phyloP scores from a whole-genome alignment of 768 basidiomycete genomes.

The Termitomyces sp. region DNA sequence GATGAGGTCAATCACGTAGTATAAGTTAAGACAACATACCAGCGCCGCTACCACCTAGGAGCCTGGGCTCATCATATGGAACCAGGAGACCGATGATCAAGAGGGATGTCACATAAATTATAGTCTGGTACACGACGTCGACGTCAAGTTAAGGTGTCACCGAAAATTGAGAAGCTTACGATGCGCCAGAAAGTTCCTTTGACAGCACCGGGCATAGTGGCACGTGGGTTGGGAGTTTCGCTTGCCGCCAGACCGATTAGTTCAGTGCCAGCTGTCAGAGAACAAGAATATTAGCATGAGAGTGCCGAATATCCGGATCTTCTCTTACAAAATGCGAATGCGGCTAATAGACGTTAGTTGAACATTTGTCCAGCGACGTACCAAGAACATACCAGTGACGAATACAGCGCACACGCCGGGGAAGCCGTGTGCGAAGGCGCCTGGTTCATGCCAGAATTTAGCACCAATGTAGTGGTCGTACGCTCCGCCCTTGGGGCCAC shows the following conservation, averaged over 20 bases:
- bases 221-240: constrained; percentile 44
- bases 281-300: neutral
- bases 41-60: constrained; percentile 35
- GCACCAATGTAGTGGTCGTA: constrained; percentile 40
- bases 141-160: neutral
- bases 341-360: constrained; percentile 19
- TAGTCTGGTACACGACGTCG: constrained; percentile 25
- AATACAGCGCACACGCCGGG: constrained; percentile 44
- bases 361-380: neutral
- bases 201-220: constrained; percentile 41
- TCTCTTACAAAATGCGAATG: constrained; percentile 36
- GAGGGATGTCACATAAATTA: constrained; percentile 42
- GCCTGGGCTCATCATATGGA: constrained; percentile 33
- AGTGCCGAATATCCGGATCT: neutral
- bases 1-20: neutral
- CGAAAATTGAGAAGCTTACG: constrained; percentile 22
- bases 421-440: constrained; percentile 43
- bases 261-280: constrained; percentile 38
- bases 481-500: constrained; percentile 33
- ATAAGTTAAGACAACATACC: constrained; percentile 11
- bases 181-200: constrained; percentile 50
- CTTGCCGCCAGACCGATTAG: constrained; percentile 43
- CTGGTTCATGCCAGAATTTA: constrained; percentile 33
- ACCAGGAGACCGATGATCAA: constrained; percentile 41
- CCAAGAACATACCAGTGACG: constrained; percentile 31